Conservation (phyloP, 495 filamentous ascomycete species). For the Hypoxylon subgilvum region DNA sequence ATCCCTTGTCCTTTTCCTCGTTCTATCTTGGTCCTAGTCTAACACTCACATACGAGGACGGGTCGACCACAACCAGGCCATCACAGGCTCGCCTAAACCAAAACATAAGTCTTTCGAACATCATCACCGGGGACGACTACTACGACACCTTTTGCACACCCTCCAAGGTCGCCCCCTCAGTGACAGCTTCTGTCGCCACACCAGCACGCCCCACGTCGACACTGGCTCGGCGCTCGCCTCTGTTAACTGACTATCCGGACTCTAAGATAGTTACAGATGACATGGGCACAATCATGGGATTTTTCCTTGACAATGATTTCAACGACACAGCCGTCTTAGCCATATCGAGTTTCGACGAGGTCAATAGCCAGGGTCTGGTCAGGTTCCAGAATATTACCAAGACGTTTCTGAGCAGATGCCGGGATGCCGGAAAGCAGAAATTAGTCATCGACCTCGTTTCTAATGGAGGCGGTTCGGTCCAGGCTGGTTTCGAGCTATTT, state of each 20-base stretch:
- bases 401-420: conserved; percentile 47
- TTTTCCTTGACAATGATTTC: conserved; percentile 50
- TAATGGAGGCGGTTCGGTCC: conserved; percentile 62
- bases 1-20: conserved; percentile 15
- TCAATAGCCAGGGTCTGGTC: conserved; percentile 30
- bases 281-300: conserved; percentile 38
- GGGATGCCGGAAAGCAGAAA: conserved; percentile 50
- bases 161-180: conserved; percentile 4
- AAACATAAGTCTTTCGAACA: conserved; percentile 21
- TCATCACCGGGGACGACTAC: conserved; percentile 23
- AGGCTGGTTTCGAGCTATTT: conserved; percentile 55
- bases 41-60: conserved; percentile 31
- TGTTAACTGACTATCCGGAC: not conserved
- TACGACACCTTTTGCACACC: conserved; percentile 42
- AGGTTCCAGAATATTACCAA: conserved; percentile 48
- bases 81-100: conserved; percentile 4
- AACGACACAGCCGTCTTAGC: conserved; percentile 48
- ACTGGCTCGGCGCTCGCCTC: not conserved
- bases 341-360: conserved; percentile 33
- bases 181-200: not conserved
- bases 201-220: not conserved
- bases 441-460: conserved; percentile 61
- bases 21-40: conserved; percentile 30
- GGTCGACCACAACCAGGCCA: not conserved
- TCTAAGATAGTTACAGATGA: conserved; percentile 11